A percentile compares a stretch with the other conserved stretches of the same genome.
Conservation (phyloP, 768 basidiomycete species). For the Boletus tylopilopsis region DNA sequence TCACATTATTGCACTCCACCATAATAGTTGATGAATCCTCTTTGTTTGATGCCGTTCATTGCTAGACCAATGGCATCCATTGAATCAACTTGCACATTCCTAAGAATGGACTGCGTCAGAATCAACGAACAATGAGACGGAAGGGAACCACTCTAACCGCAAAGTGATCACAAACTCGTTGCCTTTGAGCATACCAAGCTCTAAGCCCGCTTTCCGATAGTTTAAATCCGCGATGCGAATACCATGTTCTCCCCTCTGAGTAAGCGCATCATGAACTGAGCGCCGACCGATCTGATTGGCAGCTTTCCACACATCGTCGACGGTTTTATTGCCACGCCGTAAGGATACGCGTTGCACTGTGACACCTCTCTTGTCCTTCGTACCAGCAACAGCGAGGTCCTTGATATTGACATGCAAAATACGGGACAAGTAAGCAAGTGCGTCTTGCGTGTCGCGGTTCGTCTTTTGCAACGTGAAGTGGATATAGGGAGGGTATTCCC, state of each 20-base stretch:
- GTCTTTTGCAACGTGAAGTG: constrained; percentile 97
- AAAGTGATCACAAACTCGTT: constrained; percentile 95
- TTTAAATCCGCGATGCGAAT: constrained; percentile 84
- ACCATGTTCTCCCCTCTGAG: constrained; percentile 83
- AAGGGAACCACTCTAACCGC: constrained; percentile 45
- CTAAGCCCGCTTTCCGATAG: constrained; percentile 78
- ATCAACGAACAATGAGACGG: constrained; percentile 13
- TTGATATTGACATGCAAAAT: constrained; percentile 71
- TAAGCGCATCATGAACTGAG: constrained; percentile 53
- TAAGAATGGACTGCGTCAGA: constrained; percentile 29
- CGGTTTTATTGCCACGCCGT: constrained; percentile 68
- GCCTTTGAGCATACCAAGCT: constrained; percentile 95
- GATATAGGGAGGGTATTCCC: constrained; percentile 80
- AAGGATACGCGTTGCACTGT: constrained; percentile 91
- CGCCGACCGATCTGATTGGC: constrained; percentile 67
- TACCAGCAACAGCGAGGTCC: constrained; percentile 89
- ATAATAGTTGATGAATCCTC: constrained; percentile 98
- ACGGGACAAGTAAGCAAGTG: constrained; percentile 75
- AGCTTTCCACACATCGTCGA: constrained; percentile 81
- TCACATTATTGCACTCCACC: constrained; percentile 42
- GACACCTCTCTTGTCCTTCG: constrained; percentile 97
- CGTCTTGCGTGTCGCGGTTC: constrained; percentile 96
- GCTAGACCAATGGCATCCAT: constrained; percentile 68
- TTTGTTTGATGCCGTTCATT: constrained; percentile 70
- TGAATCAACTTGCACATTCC: constrained; percentile 82